A percentile compares a stretch with the other conserved stretches of the same genome.
phyloP scores from a whole-genome alignment of 345 rosid genomes.

The Gossypium stocksii region DNA sequence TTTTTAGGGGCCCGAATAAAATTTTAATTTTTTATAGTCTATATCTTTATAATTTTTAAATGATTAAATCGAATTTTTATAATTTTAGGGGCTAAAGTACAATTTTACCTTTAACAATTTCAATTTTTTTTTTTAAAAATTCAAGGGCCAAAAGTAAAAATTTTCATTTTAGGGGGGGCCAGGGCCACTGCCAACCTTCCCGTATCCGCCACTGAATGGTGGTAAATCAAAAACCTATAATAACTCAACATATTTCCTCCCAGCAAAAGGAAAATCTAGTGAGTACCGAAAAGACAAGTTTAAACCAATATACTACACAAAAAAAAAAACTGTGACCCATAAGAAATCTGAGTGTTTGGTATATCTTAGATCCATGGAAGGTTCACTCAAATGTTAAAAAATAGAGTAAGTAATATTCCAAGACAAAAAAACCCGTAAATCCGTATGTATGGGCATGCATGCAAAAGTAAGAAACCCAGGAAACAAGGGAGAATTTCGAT shows the following conservation, averaged over 20 bases:
- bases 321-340: background rate
- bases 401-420: background rate
- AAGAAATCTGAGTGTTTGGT: background rate
- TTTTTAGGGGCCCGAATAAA: too few relatives aligned
- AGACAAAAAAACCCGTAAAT: background rate
- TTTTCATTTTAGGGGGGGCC: too few relatives aligned
- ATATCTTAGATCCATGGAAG: background rate
- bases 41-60: too few relatives aligned
- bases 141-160: too few relatives aligned
- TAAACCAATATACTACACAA: too few relatives aligned
- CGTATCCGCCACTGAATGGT: too few relatives aligned
- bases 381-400: background rate
- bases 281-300: background rate
- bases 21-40: too few relatives aligned
- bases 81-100: too few relatives aligned
- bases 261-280: background rate
- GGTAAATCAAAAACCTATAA: background rate
- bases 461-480: background rate
- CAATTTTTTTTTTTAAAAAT: too few relatives aligned
- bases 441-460: background rate
- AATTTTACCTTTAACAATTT: too few relatives aligned
- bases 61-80: too few relatives aligned
- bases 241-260: background rate
- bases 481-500: background rate
- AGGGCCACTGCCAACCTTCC: too few relatives aligned